Percentiles rank a stretch among this genome's conserved stretches.
Evolutionary conservation across 2,329 filamentous ascomycete species (phyloP).

Genomic region (Penicillium concentricum): DNA sequence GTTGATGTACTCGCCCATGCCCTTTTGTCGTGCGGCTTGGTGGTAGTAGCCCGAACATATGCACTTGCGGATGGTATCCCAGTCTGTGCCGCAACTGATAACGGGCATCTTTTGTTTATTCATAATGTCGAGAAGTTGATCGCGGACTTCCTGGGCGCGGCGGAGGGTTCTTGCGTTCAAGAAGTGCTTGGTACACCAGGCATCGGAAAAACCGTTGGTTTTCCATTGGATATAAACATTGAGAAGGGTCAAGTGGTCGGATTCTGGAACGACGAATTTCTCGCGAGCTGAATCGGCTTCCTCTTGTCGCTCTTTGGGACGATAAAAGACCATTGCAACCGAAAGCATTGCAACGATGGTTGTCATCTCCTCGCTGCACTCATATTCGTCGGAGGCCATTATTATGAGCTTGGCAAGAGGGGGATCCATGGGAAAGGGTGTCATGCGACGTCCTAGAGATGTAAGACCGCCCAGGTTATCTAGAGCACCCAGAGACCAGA

Average conservation of each 20-base stretch:
- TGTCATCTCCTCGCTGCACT: conserved; percentile 95
- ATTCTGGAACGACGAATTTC: conserved; percentile 98
- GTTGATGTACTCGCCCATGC: conserved; percentile 96
- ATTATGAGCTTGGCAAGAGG: conserved; percentile 93
- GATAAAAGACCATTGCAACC: conserved; percentile 94
- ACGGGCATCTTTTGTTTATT: conserved; percentile 87
- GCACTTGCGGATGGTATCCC: conserved; percentile 92
- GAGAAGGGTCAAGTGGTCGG: conserved; percentile 90
- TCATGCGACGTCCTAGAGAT: conserved; percentile 85
- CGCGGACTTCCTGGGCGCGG: conserved; percentile 87
- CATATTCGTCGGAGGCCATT: conserved; percentile 82
- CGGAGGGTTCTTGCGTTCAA: conserved; percentile 91
- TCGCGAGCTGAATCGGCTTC: conserved; percentile 93
- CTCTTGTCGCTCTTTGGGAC: conserved; percentile 93
- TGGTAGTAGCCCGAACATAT: conserved; percentile 99
- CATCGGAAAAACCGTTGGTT: conserved; percentile 81
- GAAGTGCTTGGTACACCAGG: conserved; percentile 92
- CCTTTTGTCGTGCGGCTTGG: conserved; percentile 93
- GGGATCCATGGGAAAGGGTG: conserved; percentile 96
- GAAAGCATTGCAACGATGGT: conserved; percentile 98
- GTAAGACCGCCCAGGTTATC: conserved; percentile 94
- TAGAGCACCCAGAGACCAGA: conserved; percentile 91
- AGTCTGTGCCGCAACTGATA: conserved; percentile 88
- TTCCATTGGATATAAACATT: conserved; percentile 97
- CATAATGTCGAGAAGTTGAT: conserved; percentile 94